These are phyloP conservation scores for Scedosporium apiospermum DNA, from an alignment of 2,329 filamentous ascomycete species.

Conservation along the genomic window DNA sequence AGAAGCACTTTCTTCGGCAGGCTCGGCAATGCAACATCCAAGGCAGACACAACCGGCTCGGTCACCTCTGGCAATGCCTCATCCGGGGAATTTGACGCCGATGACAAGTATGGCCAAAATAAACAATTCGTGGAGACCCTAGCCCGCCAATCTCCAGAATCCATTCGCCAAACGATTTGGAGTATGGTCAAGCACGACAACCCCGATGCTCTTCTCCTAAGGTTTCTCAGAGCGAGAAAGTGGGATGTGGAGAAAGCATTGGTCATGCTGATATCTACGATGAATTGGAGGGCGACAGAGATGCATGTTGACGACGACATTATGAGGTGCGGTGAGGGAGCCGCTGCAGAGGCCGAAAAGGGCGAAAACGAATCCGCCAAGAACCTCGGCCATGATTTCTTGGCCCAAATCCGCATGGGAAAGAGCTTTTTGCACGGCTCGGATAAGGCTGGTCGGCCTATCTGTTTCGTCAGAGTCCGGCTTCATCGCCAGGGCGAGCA, in stretches of 20 bases:
- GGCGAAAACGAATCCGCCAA: constrained; percentile 48
- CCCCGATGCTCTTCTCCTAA: constrained; percentile 73
- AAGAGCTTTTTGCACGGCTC: constrained; percentile 87
- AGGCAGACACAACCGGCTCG: constrained; percentile 34
- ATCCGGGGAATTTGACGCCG: constrained; percentile 40
- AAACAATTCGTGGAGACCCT: constrained; percentile 80
- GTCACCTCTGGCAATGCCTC: constrained; percentile 24
- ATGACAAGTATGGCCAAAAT: constrained; percentile 89
- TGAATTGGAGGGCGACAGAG: constrained; percentile 79
- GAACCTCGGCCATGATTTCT: constrained; percentile 64
- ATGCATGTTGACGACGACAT: constrained; percentile 87
- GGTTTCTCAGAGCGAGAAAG: constrained; percentile 81
- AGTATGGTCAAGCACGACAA: constrained; percentile 91
- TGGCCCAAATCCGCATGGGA: constrained; percentile 76
- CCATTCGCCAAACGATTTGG: constrained; percentile 78
- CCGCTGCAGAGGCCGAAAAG: constrained; percentile 54
- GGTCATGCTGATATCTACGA: constrained; percentile 87
- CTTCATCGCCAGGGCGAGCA: constrained; percentile 78
- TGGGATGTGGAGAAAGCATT: constrained; percentile 93
- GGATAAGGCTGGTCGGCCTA: constrained; percentile 76
- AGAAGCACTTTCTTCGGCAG: constrained; percentile 55
- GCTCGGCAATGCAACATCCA: constrained; percentile 35
- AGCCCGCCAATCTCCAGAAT: constrained; percentile 65
- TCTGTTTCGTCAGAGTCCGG: constrained; percentile 76
- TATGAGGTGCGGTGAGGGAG: constrained; percentile 64